Evolutionary conservation across 78 protist genomes (phyloP).

Genomic region (Dictyostelium citrinum): DNA sequence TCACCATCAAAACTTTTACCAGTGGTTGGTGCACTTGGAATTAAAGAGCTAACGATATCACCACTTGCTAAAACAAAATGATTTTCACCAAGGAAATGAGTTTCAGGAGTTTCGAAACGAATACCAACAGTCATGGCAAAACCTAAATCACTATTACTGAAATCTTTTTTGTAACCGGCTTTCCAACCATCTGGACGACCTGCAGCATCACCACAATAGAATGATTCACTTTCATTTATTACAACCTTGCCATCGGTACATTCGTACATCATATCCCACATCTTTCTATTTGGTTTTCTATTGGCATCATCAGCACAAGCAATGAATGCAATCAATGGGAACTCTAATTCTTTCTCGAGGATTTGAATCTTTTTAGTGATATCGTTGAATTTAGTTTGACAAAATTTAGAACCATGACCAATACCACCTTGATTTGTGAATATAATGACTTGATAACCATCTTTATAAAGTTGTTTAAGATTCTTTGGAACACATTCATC

Average conservation of each 20-base stretch:
- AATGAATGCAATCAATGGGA: conserved; percentile 33
- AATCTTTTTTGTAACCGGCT: not conserved
- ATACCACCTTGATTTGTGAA: conserved; percentile 62
- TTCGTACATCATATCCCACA: not conserved
- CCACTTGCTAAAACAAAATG: conserved; percentile 22
- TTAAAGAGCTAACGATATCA: not conserved
- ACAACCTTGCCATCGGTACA: not conserved
- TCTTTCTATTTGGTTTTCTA: conserved; percentile 22
- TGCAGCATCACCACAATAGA: conserved; percentile 46
- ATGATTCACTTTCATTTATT: not conserved
- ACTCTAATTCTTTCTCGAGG: not conserved
- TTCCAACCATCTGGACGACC: conserved; percentile 38
- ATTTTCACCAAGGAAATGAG: conserved; percentile 64
- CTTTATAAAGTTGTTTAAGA: not conserved
- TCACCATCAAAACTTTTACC: not conserved
- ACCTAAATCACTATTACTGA: conserved; percentile 3
- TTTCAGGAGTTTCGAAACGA: conserved; percentile 86
- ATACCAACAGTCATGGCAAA: conserved; percentile 81
- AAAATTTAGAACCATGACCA: not conserved
- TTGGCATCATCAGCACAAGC: conserved; percentile 22
- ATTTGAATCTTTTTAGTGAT: conserved; percentile 15
- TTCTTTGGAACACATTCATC: conserved; percentile 1
- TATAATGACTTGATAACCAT: conserved; percentile 44
- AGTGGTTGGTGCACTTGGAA: not conserved
- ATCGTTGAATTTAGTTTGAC: not conserved